These are phyloP conservation scores for Solanum peruvianum DNA, from an alignment of 257 asterid species.

Conservation along the genomic window DNA sequence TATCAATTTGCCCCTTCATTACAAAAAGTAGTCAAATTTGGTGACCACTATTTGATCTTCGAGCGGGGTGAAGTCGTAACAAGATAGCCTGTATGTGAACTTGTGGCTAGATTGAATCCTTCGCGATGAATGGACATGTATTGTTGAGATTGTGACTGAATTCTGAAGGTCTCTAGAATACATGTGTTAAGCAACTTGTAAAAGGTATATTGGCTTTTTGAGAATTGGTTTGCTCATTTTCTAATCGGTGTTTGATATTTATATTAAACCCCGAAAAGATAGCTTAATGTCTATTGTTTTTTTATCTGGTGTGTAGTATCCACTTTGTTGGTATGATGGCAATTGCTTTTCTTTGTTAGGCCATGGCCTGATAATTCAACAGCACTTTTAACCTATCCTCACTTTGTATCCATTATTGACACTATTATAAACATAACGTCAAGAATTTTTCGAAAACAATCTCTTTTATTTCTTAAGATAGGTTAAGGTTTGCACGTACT, in stretches of 20 bases:
- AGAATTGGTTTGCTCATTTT: too few relatives aligned
- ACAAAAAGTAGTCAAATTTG: not conserved
- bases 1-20: not conserved
- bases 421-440: too few relatives aligned
- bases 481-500: accelerated
- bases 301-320: not conserved
- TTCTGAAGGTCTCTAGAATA: not conserved
- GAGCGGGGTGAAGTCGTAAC: not conserved
- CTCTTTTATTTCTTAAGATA: not conserved
- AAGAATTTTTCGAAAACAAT: not conserved
- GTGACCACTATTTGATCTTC: not conserved
- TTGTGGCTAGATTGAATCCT: not conserved
- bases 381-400: not conserved
- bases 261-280: not conserved
- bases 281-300: not conserved
- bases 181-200: not conserved
- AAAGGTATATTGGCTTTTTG: too few relatives aligned
- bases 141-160: not conserved
- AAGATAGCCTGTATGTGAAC: not conserved
- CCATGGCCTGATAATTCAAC: not conserved
- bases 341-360: not conserved
- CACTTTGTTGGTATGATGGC: not conserved
- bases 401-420: not conserved
- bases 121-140: not conserved
- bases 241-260: too few relatives aligned